phyloP scores from a whole-genome alignment of 1,284 basidiomycete species.

The Stygiomarasmius scandens region DNA sequence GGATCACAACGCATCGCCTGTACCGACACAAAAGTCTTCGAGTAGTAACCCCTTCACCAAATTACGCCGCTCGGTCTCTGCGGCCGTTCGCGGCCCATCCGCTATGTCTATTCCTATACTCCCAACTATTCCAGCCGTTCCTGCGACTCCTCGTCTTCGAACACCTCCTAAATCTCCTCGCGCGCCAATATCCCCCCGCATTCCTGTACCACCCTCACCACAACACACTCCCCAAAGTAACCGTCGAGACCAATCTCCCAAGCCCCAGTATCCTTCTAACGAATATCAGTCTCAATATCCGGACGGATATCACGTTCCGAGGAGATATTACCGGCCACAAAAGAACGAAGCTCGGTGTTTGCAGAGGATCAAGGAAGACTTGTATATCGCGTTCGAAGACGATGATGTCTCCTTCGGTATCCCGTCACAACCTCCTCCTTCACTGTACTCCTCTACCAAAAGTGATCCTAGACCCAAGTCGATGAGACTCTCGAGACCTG shows the following conservation, averaged over 20 bases:
- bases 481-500: not conserved
- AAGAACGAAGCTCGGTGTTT: slow-evolving; percentile 16
- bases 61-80: not conserved
- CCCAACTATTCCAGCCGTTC: not conserved
- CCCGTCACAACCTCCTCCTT: not conserved
- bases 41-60: not conserved
- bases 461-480: not conserved
- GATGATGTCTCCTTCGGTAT: slow-evolving; percentile 6
- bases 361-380: slow-evolving; percentile 6
- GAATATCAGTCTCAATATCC: not conserved
- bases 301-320: not conserved
- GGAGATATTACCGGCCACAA: slow-evolving; percentile 2
- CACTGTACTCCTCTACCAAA: too few relatives aligned
- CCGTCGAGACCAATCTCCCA: not conserved
- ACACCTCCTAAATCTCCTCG: too few relatives aligned
- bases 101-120: not conserved
- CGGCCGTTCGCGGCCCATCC: not conserved
- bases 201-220: not conserved
- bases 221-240: too few relatives aligned
- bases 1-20: not conserved
- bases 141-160: not conserved
- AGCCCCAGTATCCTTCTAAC: not conserved
- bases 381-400: slow-evolving; percentile 16
- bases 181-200: not conserved
- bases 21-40: not conserved